phyloP scores from a whole-genome alignment of 2,329 filamentous ascomycete genomes.

The Xylariaceae sp. region DNA sequence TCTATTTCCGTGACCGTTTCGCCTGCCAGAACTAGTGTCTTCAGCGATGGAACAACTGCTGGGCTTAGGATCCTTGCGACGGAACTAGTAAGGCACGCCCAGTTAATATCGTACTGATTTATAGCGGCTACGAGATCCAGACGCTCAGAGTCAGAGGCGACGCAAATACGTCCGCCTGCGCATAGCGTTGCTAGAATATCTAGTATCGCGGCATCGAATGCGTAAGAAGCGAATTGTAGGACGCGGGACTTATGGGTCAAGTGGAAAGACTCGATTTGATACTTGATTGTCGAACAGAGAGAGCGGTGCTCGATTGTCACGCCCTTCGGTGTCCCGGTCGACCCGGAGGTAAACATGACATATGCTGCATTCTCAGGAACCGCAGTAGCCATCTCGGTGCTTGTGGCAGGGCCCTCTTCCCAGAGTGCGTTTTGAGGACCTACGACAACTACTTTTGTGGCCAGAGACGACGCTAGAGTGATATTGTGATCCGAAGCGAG shows the following conservation, averaged over 20 bases:
- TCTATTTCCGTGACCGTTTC: not conserved
- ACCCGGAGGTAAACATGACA: constrained; percentile 12
- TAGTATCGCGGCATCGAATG: constrained; percentile 10
- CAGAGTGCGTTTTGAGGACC: no score
- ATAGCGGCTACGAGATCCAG: not conserved
- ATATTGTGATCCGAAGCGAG: not conserved
- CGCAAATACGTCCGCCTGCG: constrained; percentile 8
- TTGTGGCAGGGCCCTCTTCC: not conserved
- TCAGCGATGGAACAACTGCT: not conserved
- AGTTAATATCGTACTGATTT: not conserved
- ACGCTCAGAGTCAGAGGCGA: constrained; percentile 8
- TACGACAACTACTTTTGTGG: not conserved
- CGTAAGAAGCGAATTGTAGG: constrained; percentile 10
- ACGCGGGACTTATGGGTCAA: constrained; percentile 1
- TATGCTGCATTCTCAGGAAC: not conserved
- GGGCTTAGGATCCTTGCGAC: not conserved
- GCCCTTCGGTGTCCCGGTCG: constrained; percentile 9
- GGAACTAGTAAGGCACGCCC: not conserved
- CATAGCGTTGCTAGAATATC: constrained; percentile 5
- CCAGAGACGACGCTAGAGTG: not conserved
- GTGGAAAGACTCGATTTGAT: not conserved
- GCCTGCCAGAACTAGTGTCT: not conserved
- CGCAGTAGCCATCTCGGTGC: not conserved
- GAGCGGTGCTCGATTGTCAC: constrained; percentile 3
- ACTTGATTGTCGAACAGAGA: not conserved